phyloP scores from a whole-genome alignment of 345 rosid species.

The Pugionium cornutum region DNA sequence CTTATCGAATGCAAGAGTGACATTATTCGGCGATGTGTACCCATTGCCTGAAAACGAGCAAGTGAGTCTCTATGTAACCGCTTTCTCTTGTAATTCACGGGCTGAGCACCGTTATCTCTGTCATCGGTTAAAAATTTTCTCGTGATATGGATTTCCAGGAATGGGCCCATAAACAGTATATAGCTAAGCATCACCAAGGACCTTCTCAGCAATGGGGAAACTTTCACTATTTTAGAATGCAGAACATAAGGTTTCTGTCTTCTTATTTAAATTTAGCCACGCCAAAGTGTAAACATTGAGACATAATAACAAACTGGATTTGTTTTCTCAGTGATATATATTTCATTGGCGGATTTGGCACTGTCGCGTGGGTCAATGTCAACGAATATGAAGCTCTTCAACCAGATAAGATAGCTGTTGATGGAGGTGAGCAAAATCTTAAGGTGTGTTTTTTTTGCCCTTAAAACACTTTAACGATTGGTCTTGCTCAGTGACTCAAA shows the following conservation, averaged over 20 bases:
- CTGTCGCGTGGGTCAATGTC: constrained; percentile 97
- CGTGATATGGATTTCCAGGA: constrained; percentile 52
- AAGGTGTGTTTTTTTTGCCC: constrained; percentile 49
- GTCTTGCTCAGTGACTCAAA: constrained; percentile 7
- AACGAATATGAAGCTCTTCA: constrained; percentile 74
- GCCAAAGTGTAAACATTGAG: neutral
- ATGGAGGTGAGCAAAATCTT: constrained; percentile 90
- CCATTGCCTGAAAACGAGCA: constrained; percentile 88
- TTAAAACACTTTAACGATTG: neutral
- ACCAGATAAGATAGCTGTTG: constrained; percentile 94
- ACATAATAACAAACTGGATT: constrained; percentile 2
- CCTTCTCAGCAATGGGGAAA: constrained; percentile 96
- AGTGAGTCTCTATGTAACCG: constrained; percentile 41
- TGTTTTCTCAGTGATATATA: constrained; percentile 72
- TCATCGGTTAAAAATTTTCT: neutral
- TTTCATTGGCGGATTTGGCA: constrained; percentile 98
- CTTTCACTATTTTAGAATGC: constrained; percentile 94
- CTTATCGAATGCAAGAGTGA: constrained; percentile 96
- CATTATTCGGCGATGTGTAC: constrained; percentile 88
- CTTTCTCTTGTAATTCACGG: neutral
- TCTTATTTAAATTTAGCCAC: constrained; percentile 21
- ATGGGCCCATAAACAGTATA: constrained; percentile 94
- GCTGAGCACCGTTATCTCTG: neutral
- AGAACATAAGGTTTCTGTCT: constrained; percentile 66
- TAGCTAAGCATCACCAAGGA: constrained; percentile 88